Percentiles rank a stretch among this genome's conserved stretches.
Evolutionary conservation across 495 filamentous ascomycete genomes (phyloP).

Genomic region (Hypomontagnella submonticulosa): DNA sequence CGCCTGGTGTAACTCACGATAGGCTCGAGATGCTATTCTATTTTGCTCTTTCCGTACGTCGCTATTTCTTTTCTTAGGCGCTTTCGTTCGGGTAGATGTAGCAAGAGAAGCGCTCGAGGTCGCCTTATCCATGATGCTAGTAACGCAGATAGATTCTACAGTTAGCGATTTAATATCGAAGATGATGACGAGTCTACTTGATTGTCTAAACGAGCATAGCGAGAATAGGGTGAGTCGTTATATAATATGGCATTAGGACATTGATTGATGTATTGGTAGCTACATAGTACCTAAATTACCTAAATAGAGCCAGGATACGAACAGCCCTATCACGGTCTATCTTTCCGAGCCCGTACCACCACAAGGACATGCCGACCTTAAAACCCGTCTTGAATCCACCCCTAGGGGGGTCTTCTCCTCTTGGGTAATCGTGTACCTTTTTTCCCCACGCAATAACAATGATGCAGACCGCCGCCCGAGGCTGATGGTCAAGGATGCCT

Average conservation of each 20-base stretch:
- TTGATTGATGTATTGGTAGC: constrained; percentile 20
- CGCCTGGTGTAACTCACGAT: constrained; percentile 42
- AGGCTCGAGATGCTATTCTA: constrained; percentile 49
- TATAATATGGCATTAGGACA: constrained; percentile 38
- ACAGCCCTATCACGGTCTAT: constrained; percentile 34
- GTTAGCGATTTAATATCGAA: constrained; percentile 2
- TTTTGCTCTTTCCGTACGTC: constrained; percentile 51
- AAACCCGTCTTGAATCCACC: constrained; percentile 35
- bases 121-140: constrained; percentile 39
- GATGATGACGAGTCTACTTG: constrained; percentile 18
- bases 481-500: constrained; percentile 1
- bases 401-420: constrained; percentile 14
- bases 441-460: constrained; percentile 20
- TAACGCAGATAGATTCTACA: neutral
- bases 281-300: too few species aligned
- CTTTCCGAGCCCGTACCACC: constrained; percentile 20
- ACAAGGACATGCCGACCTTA: constrained; percentile 6
- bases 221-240: constrained; percentile 35
- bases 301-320: constrained; percentile 32
- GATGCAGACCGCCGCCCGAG: constrained; percentile 24
- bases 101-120: constrained; percentile 23
- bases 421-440: constrained; percentile 28
- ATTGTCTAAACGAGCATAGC: constrained; percentile 20
- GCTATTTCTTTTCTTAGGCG: constrained; percentile 46
- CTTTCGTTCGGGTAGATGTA: constrained; percentile 25